phyloP scores from a whole-genome alignment of 192 early-diverging fungal species.

The Neocallimastix lanati region DNA sequence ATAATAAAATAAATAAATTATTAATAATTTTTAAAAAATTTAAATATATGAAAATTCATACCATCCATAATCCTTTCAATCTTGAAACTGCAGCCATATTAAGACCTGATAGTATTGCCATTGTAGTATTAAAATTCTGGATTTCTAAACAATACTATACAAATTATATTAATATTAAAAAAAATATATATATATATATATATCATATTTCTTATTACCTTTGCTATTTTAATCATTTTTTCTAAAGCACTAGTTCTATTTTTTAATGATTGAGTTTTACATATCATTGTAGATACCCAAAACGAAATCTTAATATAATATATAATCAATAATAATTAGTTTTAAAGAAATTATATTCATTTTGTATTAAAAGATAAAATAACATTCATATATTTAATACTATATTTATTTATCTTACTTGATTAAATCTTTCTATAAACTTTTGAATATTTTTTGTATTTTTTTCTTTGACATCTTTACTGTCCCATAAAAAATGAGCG shows the following conservation, averaged over 20 bases:
- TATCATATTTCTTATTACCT: too few species aligned
- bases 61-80: constrained; percentile 13
- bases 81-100: constrained; percentile 15
- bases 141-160: constrained; percentile 9
- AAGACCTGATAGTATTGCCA: constrained; percentile 19
- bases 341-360: too few species aligned
- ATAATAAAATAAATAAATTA: too few species aligned
- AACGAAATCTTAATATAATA: too few species aligned
- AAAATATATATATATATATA: too few species aligned
- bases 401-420: constrained; percentile 9
- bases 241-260: not conserved
- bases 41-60: not conserved
- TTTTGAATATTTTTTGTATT: constrained; percentile 5
- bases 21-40: too few species aligned
- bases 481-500: constrained; percentile 8
- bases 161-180: too few species aligned
- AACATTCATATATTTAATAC: too few species aligned
- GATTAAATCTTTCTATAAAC: constrained; percentile 16
- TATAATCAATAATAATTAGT: too few species aligned
- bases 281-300: not conserved
- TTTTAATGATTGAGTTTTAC: not conserved
- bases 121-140: constrained; percentile 16
- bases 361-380: too few species aligned
- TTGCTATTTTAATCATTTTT: not conserved
- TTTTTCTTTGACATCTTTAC: constrained; percentile 1